Evolutionary conservation across 2,329 filamentous ascomycete species (phyloP), one percentile per base, ranked within the genome.

Genomic region (Bipolaris victoriae): DNA sequence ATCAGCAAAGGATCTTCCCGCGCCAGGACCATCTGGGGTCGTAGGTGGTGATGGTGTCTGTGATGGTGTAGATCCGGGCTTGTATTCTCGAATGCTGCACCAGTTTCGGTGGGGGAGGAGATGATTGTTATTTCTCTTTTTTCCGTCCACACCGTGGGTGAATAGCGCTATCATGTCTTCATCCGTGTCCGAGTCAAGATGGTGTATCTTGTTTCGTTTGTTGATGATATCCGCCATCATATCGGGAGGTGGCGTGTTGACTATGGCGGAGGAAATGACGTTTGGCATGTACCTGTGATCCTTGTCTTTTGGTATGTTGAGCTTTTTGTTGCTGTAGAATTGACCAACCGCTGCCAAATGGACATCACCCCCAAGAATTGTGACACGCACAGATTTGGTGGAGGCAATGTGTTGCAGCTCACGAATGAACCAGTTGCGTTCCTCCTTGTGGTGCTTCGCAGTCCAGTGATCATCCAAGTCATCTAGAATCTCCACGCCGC

Each of bases 271-370:
- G 1, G 92, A 96, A 65, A 98, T 88, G 58, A 99, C 80, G 69
- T 99, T 99, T 4, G 92, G 91, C 90, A 99, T 99, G 74, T 99
- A 99, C 60, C 95, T 86, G 70, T 95, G 93, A 74, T 99, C 95
- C 64, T 88, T 88, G 77, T 98, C 91, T 76, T 97, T 98, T 3
- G 90, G 81, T 31, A 97, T 81, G 18, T 72, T 70, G 58, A 72
- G 58, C 75, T 92, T 95, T 13, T 92, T 88, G 72, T 96, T 96
- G 9, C 91, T 95, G 78, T 94, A 97, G 78, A 99, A 98, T 66
- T 97, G 93, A 2, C 95, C 95, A 37, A 97, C 86, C 7, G 92
- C 95, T 11, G 90, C 93, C 24, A 99, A 83, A 76, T 98, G 93
- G 18, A 98, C 95, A 71, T 98, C 95, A 35, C 96, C 95, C 69